Evolutionary conservation across 2,329 filamentous ascomycete genomes (phyloP), one percentile per base, ranked within the genome.

Genomic region (Penicillium sp.): DNA sequence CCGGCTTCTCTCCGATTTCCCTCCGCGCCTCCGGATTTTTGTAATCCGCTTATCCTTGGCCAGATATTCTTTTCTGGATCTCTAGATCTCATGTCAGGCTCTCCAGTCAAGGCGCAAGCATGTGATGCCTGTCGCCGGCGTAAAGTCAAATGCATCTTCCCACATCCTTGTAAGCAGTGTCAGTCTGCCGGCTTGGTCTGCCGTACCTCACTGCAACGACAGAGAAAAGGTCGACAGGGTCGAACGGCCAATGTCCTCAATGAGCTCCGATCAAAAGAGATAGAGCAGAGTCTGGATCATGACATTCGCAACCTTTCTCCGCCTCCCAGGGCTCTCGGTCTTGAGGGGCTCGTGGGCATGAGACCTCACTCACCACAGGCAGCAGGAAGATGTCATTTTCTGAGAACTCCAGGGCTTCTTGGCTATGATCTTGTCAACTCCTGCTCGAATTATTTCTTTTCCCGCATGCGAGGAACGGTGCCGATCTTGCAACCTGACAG

Each of bases 81-180:
- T 22, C 45, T 22, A 34, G 16, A 29, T 3, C 18, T 4, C n/a
- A 48, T 50, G 50, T 36, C 18, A 16, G 22, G 31, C 27, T 36
- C 32, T 22, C 46, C 50, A 3, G 43, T 50, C 9, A 58, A 58
- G 8, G 24, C 1, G 8, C 58, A 53, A 31, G 63, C 63, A 34
- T 66, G 63, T 53, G 63, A 66, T 45, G 63, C 59, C 22, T 66
- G 63, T 52, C 60, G 63, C 11, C 62, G 63, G 7, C 60, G 63
- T 13, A 66, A 66, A 29, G 54, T 66, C 39, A 60, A 60, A 53
- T 66, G 63, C 38, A 60, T 53, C 13, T 50, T 48, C 3, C 46
- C 53, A 16, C 50, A 55, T 6, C 63, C 63, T 18, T 65, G 63
- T 42, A 50, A 42, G 22, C 59, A 56, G 41, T 65, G 60, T 48